phyloP scores from a whole-genome alignment of 2,329 filamentous ascomycete genomes.

The Epicoccum nigrum region DNA sequence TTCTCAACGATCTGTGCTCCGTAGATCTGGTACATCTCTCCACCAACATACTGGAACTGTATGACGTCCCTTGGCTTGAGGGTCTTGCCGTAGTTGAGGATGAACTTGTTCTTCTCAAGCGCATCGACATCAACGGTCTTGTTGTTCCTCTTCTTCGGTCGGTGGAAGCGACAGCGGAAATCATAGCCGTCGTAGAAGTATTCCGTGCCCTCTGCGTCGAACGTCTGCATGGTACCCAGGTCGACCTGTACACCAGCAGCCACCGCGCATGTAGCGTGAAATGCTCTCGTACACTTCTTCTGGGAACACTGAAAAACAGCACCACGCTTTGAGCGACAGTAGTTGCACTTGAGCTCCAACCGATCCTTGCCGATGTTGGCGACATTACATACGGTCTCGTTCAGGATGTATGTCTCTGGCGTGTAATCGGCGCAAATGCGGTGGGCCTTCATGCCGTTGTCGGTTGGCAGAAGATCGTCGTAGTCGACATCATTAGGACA shows the following conservation, averaged over 20 bases:
- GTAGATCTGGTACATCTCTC: constrained; percentile 87
- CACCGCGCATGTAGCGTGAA: constrained; percentile 93
- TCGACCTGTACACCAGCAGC: constrained; percentile 92
- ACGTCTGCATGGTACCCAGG: constrained; percentile 81
- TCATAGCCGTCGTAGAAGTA: constrained; percentile 92
- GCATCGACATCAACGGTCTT: constrained; percentile 72
- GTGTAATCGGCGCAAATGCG: constrained; percentile 88
- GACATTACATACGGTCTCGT: constrained; percentile 78
- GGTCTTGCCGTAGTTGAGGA: constrained; percentile 70
- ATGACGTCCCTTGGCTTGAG: constrained; percentile 77
- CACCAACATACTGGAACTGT: constrained; percentile 78
- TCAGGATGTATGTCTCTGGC: constrained; percentile 87
- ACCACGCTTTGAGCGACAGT: constrained; percentile 92
- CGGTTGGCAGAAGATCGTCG: constrained; percentile 82
- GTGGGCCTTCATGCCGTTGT: constrained; percentile 86
- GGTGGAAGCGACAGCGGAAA: constrained; percentile 93
- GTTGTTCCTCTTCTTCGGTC: constrained; percentile 85
- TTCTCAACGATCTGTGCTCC: constrained; percentile 90
- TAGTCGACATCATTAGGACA: constrained; percentile 89
- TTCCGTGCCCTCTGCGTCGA: constrained; percentile 87
- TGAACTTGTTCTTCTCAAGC: constrained; percentile 72
- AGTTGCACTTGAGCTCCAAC: constrained; percentile 90
- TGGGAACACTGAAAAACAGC: constrained; percentile 96
- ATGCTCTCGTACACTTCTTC: constrained; percentile 90
- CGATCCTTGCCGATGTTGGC: constrained; percentile 84